Percentiles rank a stretch among this genome's conserved stretches.
These are phyloP conservation scores for Linnemannia zychae DNA, from an alignment of 192 early-diverging fungal species.

Conservation along the genomic window DNA sequence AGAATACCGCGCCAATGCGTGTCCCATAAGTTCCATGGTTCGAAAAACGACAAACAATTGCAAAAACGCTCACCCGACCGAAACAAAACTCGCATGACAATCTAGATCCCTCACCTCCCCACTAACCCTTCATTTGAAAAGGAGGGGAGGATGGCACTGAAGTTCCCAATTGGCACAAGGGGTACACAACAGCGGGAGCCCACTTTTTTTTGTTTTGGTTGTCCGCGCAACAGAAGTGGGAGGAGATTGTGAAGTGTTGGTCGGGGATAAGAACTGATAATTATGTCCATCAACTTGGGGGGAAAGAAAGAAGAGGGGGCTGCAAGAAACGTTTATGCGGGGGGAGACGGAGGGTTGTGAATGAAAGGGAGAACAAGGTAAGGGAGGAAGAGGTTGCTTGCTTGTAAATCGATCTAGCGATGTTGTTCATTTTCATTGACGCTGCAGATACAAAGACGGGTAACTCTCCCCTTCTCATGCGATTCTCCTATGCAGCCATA, in stretches of 20 bases:
- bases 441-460: no score
- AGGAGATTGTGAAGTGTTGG: neutral
- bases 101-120: neutral
- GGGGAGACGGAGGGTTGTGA: neutral
- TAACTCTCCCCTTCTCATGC: no score
- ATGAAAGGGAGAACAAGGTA: neutral
- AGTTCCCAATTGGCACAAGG: neutral
- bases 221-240: neutral
- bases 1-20: neutral
- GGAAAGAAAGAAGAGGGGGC: neutral
- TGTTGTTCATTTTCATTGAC: no score
- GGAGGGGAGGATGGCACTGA: neutral
- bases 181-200: neutral
- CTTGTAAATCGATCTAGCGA: no score
- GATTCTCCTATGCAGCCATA: no score
- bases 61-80: neutral
- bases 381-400: neutral
- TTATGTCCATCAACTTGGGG: neutral
- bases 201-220: neutral
- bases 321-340: slow-evolving; percentile 2
- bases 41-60: no score
- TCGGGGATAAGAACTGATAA: neutral
- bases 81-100: neutral
- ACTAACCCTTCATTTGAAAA: no score
- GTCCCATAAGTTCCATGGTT: neutral